phyloP scores from a whole-genome alignment of 306 rosid genomes.

The Pyrus pyrifolia region DNA sequence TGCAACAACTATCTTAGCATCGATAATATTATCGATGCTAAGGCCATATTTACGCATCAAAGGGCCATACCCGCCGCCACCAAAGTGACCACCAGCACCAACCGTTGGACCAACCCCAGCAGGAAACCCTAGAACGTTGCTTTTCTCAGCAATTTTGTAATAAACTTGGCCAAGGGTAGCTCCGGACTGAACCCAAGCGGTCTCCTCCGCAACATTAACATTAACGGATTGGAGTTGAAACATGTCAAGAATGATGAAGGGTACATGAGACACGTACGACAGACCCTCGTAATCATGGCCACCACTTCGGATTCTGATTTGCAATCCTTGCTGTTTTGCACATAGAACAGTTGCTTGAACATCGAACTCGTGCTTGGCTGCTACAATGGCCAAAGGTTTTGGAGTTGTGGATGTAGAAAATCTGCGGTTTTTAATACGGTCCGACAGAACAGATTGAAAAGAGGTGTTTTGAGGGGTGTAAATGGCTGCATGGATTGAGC shows the following conservation, averaged over 20 bases:
- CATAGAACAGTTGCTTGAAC: conserved; percentile 31
- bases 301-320: conserved; percentile 36
- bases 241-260: conserved; percentile 51
- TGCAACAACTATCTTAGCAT: conserved; percentile 40
- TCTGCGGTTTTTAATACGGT: conserved; percentile 34
- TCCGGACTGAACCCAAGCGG: conserved; percentile 42
- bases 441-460: conserved; percentile 24
- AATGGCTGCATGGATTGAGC: conserved; percentile 24
- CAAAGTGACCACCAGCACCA: conserved; percentile 20
- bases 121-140: conserved; percentile 12
- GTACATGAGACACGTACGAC: conserved; percentile 23
- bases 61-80: conserved; percentile 30
- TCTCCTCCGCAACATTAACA: conserved; percentile 27
- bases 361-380: conserved; percentile 33
- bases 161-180: conserved; percentile 56
- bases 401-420: conserved; percentile 23
- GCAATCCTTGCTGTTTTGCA: conserved; percentile 27
- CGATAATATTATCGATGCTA: conserved; percentile 34
- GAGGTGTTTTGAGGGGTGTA: conserved; percentile 28
- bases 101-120: conserved; percentile 23
- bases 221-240: conserved; percentile 28
- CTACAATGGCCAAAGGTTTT: conserved; percentile 39
- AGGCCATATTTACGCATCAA: conserved; percentile 36
- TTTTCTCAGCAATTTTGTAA: conserved; percentile 22
- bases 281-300: conserved; percentile 28